These are phyloP conservation scores for Phtheirospermum japonicum DNA, from an alignment of 257 asterid species.

Conservation along the genomic window DNA sequence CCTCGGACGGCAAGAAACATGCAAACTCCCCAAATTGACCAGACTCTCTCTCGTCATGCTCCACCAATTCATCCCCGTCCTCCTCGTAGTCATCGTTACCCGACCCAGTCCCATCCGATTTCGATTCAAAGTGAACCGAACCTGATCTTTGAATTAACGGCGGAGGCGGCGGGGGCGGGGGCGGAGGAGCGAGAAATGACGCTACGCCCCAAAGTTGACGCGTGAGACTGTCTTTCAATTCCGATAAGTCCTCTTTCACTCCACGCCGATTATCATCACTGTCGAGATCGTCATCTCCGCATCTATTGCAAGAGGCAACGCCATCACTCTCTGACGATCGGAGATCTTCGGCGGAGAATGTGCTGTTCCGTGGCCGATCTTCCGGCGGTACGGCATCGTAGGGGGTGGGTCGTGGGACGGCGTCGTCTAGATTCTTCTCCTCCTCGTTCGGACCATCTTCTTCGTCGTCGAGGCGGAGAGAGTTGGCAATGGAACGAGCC, in stretches of 20 bases:
- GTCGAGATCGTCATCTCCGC: slow-evolving; percentile 25
- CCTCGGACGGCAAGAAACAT: slow-evolving; percentile 30
- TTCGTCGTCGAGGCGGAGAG: slow-evolving; percentile 69
- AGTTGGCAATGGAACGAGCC: slow-evolving; percentile 81
- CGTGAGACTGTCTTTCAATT: slow-evolving; percentile 66
- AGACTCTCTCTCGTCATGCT: slow-evolving; percentile 30
- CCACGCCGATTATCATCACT: slow-evolving; percentile 54
- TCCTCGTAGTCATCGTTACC: slow-evolving; percentile 36
- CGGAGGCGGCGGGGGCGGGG: slow-evolving; percentile 52
- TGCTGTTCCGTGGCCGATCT: slow-evolving; percentile 26
- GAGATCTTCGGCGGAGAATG: slow-evolving; percentile 30
- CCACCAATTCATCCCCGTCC: slow-evolving; percentile 31
- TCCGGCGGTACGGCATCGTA: slow-evolving; percentile 23
- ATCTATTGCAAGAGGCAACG: slow-evolving; percentile 17
- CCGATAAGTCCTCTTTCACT: slow-evolving; percentile 83
- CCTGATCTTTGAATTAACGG: slow-evolving; percentile 26
- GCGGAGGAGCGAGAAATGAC: slow-evolving; percentile 93
- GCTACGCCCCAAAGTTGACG: slow-evolving; percentile 97
- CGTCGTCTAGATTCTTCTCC: slow-evolving; percentile 25
- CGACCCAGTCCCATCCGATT: slow-evolving; percentile 29
- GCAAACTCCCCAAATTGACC: slow-evolving; percentile 27
- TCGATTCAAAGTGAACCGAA: slow-evolving; percentile 16
- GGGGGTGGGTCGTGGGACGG: slow-evolving; percentile 22
- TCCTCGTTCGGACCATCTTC: slow-evolving; percentile 22
- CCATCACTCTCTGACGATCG: slow-evolving; percentile 26